Conservation (phyloP, 2,329 filamentous ascomycete genomes). For the Aspergillus niger region DNA sequence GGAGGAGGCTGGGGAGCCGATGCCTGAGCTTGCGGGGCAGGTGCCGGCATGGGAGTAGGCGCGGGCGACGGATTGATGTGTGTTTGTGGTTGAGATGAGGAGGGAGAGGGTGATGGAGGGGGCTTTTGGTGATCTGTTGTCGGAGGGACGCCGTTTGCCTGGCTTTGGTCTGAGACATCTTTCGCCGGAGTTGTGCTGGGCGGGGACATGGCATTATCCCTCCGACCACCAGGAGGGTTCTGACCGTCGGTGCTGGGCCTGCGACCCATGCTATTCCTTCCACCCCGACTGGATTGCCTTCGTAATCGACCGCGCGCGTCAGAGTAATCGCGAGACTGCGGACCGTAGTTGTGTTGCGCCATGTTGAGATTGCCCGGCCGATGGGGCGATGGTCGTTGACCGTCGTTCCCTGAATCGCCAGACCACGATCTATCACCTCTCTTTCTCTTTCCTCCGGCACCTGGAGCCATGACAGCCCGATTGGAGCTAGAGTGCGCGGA, state of each 20-base stretch:
- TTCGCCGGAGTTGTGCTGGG: conserved; percentile 30
- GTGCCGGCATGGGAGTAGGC: conserved; percentile 15
- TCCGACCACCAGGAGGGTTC: conserved; percentile 34
- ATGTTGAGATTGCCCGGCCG: conserved; percentile 52
- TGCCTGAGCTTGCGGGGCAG: conserved; percentile 13
- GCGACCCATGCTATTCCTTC: conserved; percentile 39
- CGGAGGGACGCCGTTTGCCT: conserved; percentile 31
- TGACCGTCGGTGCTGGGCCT: conserved; percentile 39
- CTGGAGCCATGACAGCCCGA: conserved; percentile 52
- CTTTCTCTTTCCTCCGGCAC: conserved; percentile 58
- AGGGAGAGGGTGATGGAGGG: conserved; percentile 22
- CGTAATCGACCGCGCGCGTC: conserved; percentile 43
- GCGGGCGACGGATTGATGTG: conserved; percentile 21
- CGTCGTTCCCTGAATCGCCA: conserved; percentile 44
- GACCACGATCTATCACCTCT: conserved; percentile 48
- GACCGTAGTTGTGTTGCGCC: conserved; percentile 53
- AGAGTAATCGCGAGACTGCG: conserved; percentile 39
- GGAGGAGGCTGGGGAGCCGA: conserved; percentile 22
- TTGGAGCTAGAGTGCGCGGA: conserved; percentile 30
- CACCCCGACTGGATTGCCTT: conserved; percentile 41
- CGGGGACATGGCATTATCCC: conserved; percentile 36
- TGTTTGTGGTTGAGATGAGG: conserved; percentile 18
- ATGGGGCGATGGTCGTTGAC: conserved; percentile 49
- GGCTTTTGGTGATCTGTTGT: conserved; percentile 19
- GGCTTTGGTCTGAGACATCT: conserved; percentile 32